Evolutionary conservation across 306 rosid species (phyloP).

Genomic region (apple (Malus domestica)): DNA sequence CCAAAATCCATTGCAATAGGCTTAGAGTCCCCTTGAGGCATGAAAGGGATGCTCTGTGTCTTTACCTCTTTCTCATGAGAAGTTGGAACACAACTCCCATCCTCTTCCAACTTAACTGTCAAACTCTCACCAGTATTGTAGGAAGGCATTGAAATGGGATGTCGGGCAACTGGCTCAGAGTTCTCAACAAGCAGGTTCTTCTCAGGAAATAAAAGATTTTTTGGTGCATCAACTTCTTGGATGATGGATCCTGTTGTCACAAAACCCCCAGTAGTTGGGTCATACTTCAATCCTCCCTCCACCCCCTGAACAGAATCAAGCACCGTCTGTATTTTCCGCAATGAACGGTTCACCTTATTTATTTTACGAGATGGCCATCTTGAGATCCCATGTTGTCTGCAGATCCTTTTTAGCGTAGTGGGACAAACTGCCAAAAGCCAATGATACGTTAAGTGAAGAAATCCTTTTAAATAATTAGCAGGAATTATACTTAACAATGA

Average conservation of each 20-base stretch:
- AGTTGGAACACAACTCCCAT: constrained; percentile 25
- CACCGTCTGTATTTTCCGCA: constrained; percentile 67
- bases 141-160: constrained; percentile 24
- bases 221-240: constrained; percentile 37
- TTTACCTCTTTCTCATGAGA: constrained; percentile 22
- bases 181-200: constrained; percentile 25
- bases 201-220: constrained; percentile 28
- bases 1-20: constrained; percentile 29
- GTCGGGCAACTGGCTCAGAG: constrained; percentile 14
- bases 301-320: constrained; percentile 77
- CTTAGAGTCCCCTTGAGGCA: constrained; percentile 27
- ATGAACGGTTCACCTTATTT: constrained; percentile 71
- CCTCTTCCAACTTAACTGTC: constrained; percentile 41
- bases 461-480: neutral
- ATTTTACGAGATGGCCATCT: constrained; percentile 97
- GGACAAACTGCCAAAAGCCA: constrained; percentile 64
- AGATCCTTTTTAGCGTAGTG: constrained; percentile 88
- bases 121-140: constrained; percentile 21
- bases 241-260: constrained; percentile 46
- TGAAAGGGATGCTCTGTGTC: constrained; percentile 22
- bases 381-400: constrained; percentile 84
- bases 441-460: neutral
- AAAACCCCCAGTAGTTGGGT: constrained; percentile 53
- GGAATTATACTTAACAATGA: neutral
- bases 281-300: constrained; percentile 65